Conservation (phyloP, 2,329 filamentous ascomycete species). For the Trichoderma sp. region DNA sequence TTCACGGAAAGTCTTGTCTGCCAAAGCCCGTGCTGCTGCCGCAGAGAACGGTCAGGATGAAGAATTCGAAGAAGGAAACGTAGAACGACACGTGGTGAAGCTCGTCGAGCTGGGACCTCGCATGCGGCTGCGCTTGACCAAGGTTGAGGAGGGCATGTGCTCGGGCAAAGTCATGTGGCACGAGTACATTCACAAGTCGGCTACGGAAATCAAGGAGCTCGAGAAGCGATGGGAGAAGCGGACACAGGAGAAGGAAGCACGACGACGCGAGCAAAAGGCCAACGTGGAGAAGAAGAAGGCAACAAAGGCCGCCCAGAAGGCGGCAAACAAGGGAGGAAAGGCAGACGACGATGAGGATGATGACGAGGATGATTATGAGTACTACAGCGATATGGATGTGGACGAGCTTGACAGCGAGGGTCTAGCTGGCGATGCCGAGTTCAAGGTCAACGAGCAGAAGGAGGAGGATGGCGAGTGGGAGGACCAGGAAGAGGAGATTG, state of each 20-base stretch:
- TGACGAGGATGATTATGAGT: conserved; percentile 46
- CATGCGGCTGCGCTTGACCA: conserved; percentile 84
- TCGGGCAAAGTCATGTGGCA: conserved; percentile 96
- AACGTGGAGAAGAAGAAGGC: conserved; percentile 85
- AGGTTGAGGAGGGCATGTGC: conserved; percentile 94
- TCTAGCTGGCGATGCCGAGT: conserved; percentile 52
- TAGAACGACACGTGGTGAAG: conserved; percentile 87
- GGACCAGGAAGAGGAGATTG: conserved; percentile 24
- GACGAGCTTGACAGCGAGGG: conserved; percentile 56
- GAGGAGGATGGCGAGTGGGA: conserved; percentile 51
- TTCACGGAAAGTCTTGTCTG: conserved; percentile 62
- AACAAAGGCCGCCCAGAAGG: conserved; percentile 45
- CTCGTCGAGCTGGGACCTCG: conserved; percentile 89
- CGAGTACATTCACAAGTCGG: conserved; percentile 85
- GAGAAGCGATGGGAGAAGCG: conserved; percentile 82
- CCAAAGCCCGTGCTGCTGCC: conserved; percentile 49
- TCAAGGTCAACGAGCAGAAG: conserved; percentile 49
- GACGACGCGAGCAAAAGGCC: conserved; percentile 80
- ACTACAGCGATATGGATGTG: conserved; percentile 49
- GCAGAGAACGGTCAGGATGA: conserved; percentile 46
- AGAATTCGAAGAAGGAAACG: conserved; percentile 54
- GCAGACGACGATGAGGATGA: conserved; percentile 44
- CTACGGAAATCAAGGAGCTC: conserved; percentile 73
- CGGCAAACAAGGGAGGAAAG: conserved; percentile 38
- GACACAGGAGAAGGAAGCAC: conserved; percentile 76